phyloP scores from a whole-genome alignment of 345 rosid genomes.

The Nasturtium officinale region DNA sequence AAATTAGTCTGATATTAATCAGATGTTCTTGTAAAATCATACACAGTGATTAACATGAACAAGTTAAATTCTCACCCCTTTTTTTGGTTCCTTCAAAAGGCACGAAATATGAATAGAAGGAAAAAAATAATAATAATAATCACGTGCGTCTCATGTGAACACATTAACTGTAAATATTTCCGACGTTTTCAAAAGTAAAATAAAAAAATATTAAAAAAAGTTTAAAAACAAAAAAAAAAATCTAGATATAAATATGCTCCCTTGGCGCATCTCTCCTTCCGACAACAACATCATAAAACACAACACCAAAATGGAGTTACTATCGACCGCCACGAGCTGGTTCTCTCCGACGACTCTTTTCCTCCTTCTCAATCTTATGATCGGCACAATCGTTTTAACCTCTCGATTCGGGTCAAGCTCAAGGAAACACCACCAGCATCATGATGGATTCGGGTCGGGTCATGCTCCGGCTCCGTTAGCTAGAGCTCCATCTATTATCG shows the following conservation, averaged over 20 bases:
- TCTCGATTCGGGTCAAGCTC: slow-evolving; percentile 48
- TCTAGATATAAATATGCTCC: slow-evolving; percentile 29
- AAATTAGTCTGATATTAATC: background rate
- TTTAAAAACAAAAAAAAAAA: background rate
- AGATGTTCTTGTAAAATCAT: slow-evolving; percentile 21
- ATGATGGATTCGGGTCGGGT: slow-evolving; percentile 32
- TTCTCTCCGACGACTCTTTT: slow-evolving; percentile 62
- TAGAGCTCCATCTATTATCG: slow-evolving; percentile 56
- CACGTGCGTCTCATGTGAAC: slow-evolving; percentile 38
- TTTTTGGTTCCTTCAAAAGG: too few species aligned
- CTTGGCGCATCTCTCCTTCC: slow-evolving; percentile 9
- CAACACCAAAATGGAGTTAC: slow-evolving; percentile 30
- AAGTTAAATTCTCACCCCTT: too few species aligned
- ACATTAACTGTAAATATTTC: slow-evolving; percentile 21
- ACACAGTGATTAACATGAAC: slow-evolving; percentile 9
- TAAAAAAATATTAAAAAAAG: slow-evolving; percentile 1
- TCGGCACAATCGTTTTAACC: slow-evolving; percentile 58
- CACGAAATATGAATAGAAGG: background rate
- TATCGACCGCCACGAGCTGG: slow-evolving; percentile 46
- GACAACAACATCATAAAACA: slow-evolving; percentile 30
- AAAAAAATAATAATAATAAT: background rate
- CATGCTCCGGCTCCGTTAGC: slow-evolving; percentile 38
- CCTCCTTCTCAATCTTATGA: slow-evolving; percentile 62
- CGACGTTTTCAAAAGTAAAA: slow-evolving; percentile 26
- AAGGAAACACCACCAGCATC: slow-evolving; percentile 21